Base-by-base conservation (phyloP, 805 yeast species). In the Vanderwaltozyma yarrowii region DNA sequence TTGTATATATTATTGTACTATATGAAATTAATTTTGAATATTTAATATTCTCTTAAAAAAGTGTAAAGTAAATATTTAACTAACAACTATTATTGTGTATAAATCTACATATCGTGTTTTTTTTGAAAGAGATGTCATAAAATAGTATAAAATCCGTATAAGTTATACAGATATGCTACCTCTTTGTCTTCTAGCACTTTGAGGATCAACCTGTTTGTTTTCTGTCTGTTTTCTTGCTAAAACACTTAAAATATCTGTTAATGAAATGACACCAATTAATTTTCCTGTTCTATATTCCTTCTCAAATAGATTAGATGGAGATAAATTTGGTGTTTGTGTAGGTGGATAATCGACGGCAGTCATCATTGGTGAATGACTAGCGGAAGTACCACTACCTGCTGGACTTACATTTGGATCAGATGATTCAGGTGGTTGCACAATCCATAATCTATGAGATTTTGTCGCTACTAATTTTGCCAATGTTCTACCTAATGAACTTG, bases 381-480 rank as follows among this genome's bases (percentile, higher is more conserved):
- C 20, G 33, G 60, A 43, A 12, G 48, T 44, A 16, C 56, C 44
- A 33, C 51, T 60, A 10, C 47, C 45, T 8, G 37, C 23, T 8
- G 44, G 23, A n/a, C 32, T 39, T 18, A 38, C 18, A 23, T 39
- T 29, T 11, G 46, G 32, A 18, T 49, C 36, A 65, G 68, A 51
- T 52, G 64, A 50, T 36, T 56, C 54, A 14, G 55, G 66, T 10
- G 78, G 80, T 47, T 78, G 82, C 15, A 81, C 88, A 34, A 83
- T 76, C 92, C 92, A 82, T 39, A 83, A 64, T 58, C 98, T 73
- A 63, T 89, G 98, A 2, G 95, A 76, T 59, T 80, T 80, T 1
- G 98, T 89, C 5, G 98, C 97, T 12, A 89, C 97, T 49, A 89
- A 67, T 59, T 92, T 89, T 25, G 97, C 97, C 53, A 92, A 73